Conservation (phyloP, 2,329 filamentous ascomycete species). For the Zymoseptoria passerinii region DNA sequence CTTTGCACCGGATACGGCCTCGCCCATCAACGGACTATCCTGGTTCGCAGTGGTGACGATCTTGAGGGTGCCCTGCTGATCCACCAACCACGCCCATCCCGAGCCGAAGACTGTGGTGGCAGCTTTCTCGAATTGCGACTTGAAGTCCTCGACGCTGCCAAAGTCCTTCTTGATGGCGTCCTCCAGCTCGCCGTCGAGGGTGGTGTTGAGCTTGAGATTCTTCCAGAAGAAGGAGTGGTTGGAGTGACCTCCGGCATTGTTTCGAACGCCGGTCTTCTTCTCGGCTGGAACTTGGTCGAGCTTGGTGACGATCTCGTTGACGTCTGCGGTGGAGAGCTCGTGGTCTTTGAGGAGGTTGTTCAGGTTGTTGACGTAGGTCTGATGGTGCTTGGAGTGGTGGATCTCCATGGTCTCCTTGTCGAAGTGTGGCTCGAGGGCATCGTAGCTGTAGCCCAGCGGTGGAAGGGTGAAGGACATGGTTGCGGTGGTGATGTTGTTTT, state of each 20-base stretch:
- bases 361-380: slow-evolving; percentile 68
- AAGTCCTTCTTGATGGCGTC: slow-evolving; percentile 57
- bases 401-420: slow-evolving; percentile 73
- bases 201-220: slow-evolving; percentile 58
- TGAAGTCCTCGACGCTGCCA: slow-evolving; percentile 62
- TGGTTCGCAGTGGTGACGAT: slow-evolving; percentile 83
- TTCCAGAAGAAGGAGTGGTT: slow-evolving; percentile 93
- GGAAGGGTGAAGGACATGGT: slow-evolving; percentile 25
- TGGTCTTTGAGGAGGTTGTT: slow-evolving; percentile 59
- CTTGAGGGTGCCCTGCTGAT: slow-evolving; percentile 52
- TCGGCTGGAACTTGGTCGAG: slow-evolving; percentile 52
- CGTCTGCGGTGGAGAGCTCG: slow-evolving; percentile 39
- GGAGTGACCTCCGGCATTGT: slow-evolving; percentile 86
- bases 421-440: slow-evolving; percentile 67
- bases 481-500: not conserved
- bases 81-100: slow-evolving; percentile 81
- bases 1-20: slow-evolving; percentile 48
- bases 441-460: slow-evolving; percentile 24
- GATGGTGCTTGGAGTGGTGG: slow-evolving; percentile 71
- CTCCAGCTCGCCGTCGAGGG: slow-evolving; percentile 49
- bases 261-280: slow-evolving; percentile 66
- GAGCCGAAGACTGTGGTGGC: slow-evolving; percentile 70
- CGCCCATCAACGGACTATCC: slow-evolving; percentile 45
- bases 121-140: slow-evolving; percentile 53
- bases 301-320: slow-evolving; percentile 39